Evolutionary conservation across 805 yeast species (phyloP), one percentile per base, ranked within the genome.

Genomic region (Cephaloascus albidus): DNA sequence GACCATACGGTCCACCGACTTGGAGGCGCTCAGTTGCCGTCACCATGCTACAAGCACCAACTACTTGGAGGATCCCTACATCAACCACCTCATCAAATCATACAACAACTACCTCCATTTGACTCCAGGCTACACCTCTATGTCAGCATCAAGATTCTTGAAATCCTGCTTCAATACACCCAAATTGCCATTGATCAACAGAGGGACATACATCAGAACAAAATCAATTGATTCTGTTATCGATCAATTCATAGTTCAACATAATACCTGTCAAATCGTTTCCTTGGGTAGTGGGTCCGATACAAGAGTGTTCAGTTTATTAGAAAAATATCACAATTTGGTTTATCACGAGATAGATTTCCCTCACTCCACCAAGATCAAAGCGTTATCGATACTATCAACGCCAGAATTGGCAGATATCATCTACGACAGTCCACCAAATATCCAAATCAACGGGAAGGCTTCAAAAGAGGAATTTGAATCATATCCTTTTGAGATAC

Each of bases 271-370:
- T 36, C 81, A 82, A 51, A 69, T 84, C 14, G 59, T 85, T 1
- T 81, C 87, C 1, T 52, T 84, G n/a, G 94, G 94, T 0, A 81
- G 89, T 2, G 94, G 94, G 4, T 80, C 85, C 14, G 94, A 85
- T 49, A 81, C 93, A 0, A 54, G 90, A 39, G 69, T 73, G 14
- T 82, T 84, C 52, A 55, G 64, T 8, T 43, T 77, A 14, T 54
- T 83, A 33, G 51, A 60, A 4, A 36, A 54, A 4, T 38, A 59
- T 36, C 30, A 46, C 10, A 39, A 49, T 32, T 45, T 80, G 27
- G 50, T 48, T 2, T 77, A 78, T 48, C 65, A 71, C 43, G 94
- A 84, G 51, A 51, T 81, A 18, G 94, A 84, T 55, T 82, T 83
- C 50, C 70, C 71, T 8, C 72, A 60, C 33, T 70, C 80, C 14